These are phyloP conservation scores for Podospora pseudopauciseta DNA, from an alignment of 495 filamentous ascomycete genomes.

Conservation along the genomic window DNA sequence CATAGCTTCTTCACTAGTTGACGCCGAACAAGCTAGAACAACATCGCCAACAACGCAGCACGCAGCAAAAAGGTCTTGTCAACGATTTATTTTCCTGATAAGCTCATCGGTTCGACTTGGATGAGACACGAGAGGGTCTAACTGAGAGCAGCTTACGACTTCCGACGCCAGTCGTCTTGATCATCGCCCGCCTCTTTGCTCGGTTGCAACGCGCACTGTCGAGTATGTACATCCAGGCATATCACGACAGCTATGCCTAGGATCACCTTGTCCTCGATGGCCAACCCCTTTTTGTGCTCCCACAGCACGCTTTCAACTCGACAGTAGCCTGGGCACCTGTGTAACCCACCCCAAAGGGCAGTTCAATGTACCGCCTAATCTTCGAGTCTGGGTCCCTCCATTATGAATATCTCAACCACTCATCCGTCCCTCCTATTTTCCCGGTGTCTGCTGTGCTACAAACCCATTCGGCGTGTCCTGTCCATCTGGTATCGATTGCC, in stretches of 20 bases:
- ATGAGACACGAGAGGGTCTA: too few relatives aligned
- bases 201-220: not conserved
- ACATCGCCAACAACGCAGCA: not conserved
- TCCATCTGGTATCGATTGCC: not conserved
- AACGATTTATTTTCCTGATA: not conserved
- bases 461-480: not conserved
- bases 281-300: not conserved
- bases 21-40: not conserved
- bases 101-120: not conserved
- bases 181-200: not conserved
- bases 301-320: not conserved
- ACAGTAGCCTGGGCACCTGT: not conserved
- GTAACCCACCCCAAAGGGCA: slow-evolving; percentile 3
- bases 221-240: not conserved
- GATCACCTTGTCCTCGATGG: not conserved
- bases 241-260: not conserved
- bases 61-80: not conserved
- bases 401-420: not conserved
- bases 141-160: too few relatives aligned
- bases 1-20: not conserved
- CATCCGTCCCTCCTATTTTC: not conserved
- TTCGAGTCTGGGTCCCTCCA: not conserved
- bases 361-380: not conserved
- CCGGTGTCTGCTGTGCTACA: not conserved
- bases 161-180: too few relatives aligned